Evolutionary conservation across 108 stramenopile genomes (phyloP), one percentile per base, ranked within the genome.

Genomic region (Aurantiochytrium sp.): DNA sequence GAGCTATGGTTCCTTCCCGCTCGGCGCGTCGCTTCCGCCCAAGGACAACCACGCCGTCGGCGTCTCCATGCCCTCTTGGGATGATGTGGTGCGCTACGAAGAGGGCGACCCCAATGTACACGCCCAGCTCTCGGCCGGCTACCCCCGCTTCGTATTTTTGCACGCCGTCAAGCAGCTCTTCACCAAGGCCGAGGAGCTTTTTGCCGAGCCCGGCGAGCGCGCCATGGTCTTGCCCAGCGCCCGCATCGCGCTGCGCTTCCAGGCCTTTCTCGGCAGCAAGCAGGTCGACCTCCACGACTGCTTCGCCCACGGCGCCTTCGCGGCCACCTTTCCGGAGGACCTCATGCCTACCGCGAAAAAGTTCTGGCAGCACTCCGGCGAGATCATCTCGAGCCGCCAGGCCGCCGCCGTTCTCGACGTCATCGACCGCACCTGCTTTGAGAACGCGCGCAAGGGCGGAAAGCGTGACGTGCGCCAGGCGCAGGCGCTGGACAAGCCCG

Each of bases 351-450:
- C 8, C 6, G 73, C 73, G 27, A 81, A 81, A 48, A 41, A 3
- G 45, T 81, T 81, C 30, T 81, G 73, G 73, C 73, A 81, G 45
- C 73, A 81, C 73, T 48, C 73, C 8, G 73, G 73, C 12, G 73
- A 81, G 45, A 81, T 81, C 30, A 24, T 48, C 45, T 81, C 73
- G 19, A 81, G 73, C 39, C 73, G 73, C 27, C 39, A 48, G 73
- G 73, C 73, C n/a, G 73, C 73, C n/a, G 73, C 73, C 39, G 45
- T 81, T 19, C 73, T 81, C 42, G 73, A 81, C 45, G 73, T 81
- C 42, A 41, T 81, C 3, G 45, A 81, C 30, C 39, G 73, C 19
- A 81, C 73, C 73, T 81, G 73, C 73, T 81, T 48, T 30, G 73
- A 81, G 2, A 81, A 81, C 45, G 73, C 73, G 0, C 73, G 45